Base-by-base conservation (phyloP, 2,329 filamentous ascomycete species). In the Lasiodiplodia theobromae region DNA sequence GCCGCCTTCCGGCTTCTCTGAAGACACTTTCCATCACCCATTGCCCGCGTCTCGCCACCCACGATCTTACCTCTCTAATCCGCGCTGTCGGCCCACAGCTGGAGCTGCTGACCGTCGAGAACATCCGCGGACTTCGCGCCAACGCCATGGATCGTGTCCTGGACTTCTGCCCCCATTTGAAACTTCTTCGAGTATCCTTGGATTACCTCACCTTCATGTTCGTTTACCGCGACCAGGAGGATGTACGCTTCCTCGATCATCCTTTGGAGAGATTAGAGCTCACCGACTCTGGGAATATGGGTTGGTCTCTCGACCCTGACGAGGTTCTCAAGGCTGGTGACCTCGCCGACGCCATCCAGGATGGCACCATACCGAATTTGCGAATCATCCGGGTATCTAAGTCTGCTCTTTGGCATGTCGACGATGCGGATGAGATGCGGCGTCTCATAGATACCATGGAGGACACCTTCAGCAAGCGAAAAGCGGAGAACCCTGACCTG, bases 151-250 rank as follows among this genome's bases (percentile, higher is more conserved):
- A 85, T 69, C 70, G 72, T 18, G 73, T 85, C 0, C 73, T 85
- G 1, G 71, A 76, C 38, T 75, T 81, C 69, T 77, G 82, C 4
- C 82, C 83, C 0, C 71, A 77, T 5, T 73, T 85, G 2, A 73
- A 73, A 2, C 70, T 71, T 25, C 78, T 86, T 1, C 81, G 78
- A 70, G 75, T 85, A 54, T 79, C 81, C 25, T 76, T 83, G 11
- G 83, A 85, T 70, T 85, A 84, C 74, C 81, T 85, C 64, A 81
- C 77, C 71, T 75, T 58, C 53, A 58, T 56, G 51, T 57, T 58
- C 38, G 51, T 67, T 10, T 70, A 80, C 52, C 58, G 72, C 25
- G 71, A 74, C 70, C 58, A 71, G 34, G 71, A 74, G 69, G 75
- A 75, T 0, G 3, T 28, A 0, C 69, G 69, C 23, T 77, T 73